Conservation (phyloP, 495 filamentous ascomycete genomes). For the Penicillium canariense region DNA sequence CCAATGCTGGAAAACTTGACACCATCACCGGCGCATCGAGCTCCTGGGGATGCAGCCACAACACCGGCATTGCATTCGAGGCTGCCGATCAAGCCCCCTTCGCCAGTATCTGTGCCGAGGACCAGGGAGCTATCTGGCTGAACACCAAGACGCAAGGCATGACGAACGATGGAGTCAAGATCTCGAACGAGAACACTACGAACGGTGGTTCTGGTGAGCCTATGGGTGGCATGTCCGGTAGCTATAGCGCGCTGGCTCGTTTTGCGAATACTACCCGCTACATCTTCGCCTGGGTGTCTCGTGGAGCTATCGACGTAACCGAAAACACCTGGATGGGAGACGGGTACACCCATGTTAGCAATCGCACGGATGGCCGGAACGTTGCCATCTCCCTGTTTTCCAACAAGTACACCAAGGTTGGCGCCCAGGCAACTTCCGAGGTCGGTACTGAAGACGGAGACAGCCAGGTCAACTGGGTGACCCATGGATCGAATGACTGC, state of each 20-base stretch:
- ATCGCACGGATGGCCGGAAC: conserved; percentile 50
- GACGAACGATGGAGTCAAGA: conserved; percentile 47
- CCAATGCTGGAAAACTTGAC: conserved; percentile 38
- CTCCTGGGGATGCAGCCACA: conserved; percentile 57
- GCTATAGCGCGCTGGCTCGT: conserved; percentile 48
- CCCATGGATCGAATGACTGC: conserved; percentile 44
- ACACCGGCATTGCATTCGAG: conserved; percentile 57
- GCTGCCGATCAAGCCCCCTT: conserved; percentile 48
- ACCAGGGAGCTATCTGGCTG: conserved; percentile 58
- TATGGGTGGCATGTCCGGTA: conserved; percentile 57
- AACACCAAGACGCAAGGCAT: conserved; percentile 54
- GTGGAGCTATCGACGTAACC: conserved; percentile 49
- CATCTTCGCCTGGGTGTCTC: conserved; percentile 54
- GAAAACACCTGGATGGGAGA: conserved; percentile 50
- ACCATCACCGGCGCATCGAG: conserved; percentile 45
- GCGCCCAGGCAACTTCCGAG: conserved; percentile 41
- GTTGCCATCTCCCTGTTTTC: conserved; percentile 48
- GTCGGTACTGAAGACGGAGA: conserved; percentile 50
- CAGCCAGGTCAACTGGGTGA: conserved; percentile 52
- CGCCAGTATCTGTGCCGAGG: conserved; percentile 53
- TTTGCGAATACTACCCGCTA: conserved; percentile 43
- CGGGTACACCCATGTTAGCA: conserved; percentile 45
- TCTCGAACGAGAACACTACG: conserved; percentile 54
- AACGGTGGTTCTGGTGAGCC: conserved; percentile 53
- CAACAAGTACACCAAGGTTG: conserved; percentile 50